These are phyloP conservation scores for Sclerotinia sclerotiorum DNA, from an alignment of 2,329 filamentous ascomycete species.

Conservation along the genomic window DNA sequence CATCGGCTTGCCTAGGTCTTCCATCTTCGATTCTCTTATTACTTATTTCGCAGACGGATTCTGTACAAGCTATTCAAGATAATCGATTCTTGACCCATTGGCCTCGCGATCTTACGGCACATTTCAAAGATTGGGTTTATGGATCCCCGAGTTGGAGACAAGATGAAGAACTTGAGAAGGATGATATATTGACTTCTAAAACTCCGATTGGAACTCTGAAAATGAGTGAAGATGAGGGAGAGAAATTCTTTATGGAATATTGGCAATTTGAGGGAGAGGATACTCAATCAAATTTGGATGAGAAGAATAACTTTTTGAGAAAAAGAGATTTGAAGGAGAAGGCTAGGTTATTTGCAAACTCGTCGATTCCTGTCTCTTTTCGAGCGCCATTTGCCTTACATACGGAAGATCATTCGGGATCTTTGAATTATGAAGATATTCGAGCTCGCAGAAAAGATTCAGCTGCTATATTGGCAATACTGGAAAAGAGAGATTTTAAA, in stretches of 20 bases:
- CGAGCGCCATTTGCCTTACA: conserved; percentile 55
- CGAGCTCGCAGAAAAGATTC: conserved; percentile 26
- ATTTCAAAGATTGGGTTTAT: conserved; percentile 49
- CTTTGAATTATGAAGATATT: conserved; percentile 24
- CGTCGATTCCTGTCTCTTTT: conserved; percentile 40
- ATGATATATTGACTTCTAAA: conserved; percentile 41
- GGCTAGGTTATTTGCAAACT: conserved; percentile 32
- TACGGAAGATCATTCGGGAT: conserved; percentile 33
- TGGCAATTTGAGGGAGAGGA: conserved; percentile 43
- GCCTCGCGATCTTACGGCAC: conserved; percentile 48
- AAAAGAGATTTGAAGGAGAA: conserved; percentile 33
- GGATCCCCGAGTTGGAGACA: conserved; percentile 47
- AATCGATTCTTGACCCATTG: conserved; percentile 39
- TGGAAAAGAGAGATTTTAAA: conserved; percentile 58
- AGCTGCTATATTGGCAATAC: conserved; percentile 46
- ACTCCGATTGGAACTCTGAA: conserved; percentile 66
- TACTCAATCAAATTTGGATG: conserved; percentile 22
- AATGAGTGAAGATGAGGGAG: conserved; percentile 67
- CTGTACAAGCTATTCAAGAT: conserved; percentile 38
- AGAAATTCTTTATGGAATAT: conserved; percentile 73
- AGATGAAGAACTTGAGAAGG: conserved; percentile 43
- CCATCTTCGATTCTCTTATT: conserved; percentile 49
- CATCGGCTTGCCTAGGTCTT: conserved; percentile 43
- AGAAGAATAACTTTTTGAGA: conserved; percentile 18
- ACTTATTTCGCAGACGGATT: conserved; percentile 45